Percentiles rank a stretch among this genome's conserved stretches.
phyloP scores from a whole-genome alignment of 2,329 filamentous ascomycete species.

The Ceratocystis lukuohia region DNA sequence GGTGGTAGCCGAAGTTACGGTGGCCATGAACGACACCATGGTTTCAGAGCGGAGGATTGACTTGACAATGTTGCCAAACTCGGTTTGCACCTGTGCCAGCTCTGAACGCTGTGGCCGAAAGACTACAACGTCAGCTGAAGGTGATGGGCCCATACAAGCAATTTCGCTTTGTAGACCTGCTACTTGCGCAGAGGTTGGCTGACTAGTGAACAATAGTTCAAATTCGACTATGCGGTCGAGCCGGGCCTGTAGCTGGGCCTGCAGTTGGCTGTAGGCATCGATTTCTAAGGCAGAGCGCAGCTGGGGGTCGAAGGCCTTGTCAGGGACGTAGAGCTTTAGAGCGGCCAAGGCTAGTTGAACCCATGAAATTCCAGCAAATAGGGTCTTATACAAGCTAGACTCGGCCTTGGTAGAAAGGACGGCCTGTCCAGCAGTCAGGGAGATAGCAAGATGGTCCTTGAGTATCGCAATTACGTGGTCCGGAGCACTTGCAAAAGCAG shows the following conservation, averaged over 20 bases:
- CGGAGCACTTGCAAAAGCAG: constrained; percentile 4
- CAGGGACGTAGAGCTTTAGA: constrained; percentile 70
- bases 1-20: constrained; percentile 18
- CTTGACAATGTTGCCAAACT: constrained; percentile 66
- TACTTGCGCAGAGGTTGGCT: constrained; percentile 52
- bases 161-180: constrained; percentile 51
- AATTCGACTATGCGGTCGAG: constrained; percentile 51
- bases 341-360: constrained; percentile 61
- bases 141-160: constrained; percentile 48
- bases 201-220: constrained; percentile 53
- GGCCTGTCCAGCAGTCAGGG: constrained; percentile 32
- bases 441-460: constrained; percentile 33
- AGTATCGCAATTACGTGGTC: constrained; percentile 24
- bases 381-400: constrained; percentile 22
- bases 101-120: constrained; percentile 58
- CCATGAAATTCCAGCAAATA: constrained; percentile 47
- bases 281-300: constrained; percentile 53
- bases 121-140: constrained; percentile 49
- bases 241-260: constrained; percentile 40
- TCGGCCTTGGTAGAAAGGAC: constrained; percentile 24
- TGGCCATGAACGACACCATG: constrained; percentile 22
- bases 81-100: constrained; percentile 60
- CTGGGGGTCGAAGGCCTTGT: constrained; percentile 73
- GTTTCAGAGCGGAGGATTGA: constrained; percentile 39
- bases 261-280: constrained; percentile 42